phyloP scores from a whole-genome alignment of 2,329 filamentous ascomycete species.

The Aureobasidium subglaciale region DNA sequence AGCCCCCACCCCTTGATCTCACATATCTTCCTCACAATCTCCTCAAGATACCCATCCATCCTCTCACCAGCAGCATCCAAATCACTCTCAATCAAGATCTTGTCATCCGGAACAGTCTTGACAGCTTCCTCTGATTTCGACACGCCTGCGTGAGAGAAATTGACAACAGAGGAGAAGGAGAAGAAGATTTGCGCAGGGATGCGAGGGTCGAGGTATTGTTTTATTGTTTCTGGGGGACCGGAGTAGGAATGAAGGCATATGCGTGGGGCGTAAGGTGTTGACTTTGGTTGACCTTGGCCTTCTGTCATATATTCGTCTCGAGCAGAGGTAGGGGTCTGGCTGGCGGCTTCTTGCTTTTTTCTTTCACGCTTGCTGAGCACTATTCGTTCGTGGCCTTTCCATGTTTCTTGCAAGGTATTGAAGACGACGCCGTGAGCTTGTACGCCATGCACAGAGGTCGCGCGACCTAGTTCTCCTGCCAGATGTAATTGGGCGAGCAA shows the following conservation, averaged over 20 bases:
- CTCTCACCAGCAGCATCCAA: conserved; percentile 70
- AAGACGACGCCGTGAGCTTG: conserved; percentile 67
- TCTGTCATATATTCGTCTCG: too few relatives aligned
- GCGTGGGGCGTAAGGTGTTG: conserved; percentile 67
- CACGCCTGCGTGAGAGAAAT: conserved; percentile 53
- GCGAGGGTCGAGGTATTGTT: conserved; percentile 66
- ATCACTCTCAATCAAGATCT: conserved; percentile 83
- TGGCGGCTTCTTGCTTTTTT: conserved; percentile 23
- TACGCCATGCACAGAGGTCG: conserved; percentile 66
- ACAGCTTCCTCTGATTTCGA: conserved; percentile 59
- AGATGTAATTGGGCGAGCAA: conserved; percentile 62
- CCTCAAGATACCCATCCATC: conserved; percentile 73
- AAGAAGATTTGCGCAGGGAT: conserved; percentile 76
- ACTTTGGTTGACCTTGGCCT: background rate
- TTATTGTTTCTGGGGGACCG: conserved; percentile 65
- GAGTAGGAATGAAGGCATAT: conserved; percentile 95
- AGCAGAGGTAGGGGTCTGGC: background rate
- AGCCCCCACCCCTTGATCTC: conserved; percentile 69
- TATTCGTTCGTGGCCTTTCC: conserved; percentile 62
- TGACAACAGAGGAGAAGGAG: conserved; percentile 80
- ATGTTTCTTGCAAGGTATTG: conserved; percentile 56
- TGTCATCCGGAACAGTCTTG: conserved; percentile 65
- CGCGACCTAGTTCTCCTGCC: conserved; percentile 58
- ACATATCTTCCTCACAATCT: conserved; percentile 71
- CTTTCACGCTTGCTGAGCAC: conserved; percentile 53